Percentiles rank a stretch among this genome's conserved stretches.
Evolutionary conservation across 805 yeast species (phyloP).

Genomic region (Sugiyamaella smithiae): DNA sequence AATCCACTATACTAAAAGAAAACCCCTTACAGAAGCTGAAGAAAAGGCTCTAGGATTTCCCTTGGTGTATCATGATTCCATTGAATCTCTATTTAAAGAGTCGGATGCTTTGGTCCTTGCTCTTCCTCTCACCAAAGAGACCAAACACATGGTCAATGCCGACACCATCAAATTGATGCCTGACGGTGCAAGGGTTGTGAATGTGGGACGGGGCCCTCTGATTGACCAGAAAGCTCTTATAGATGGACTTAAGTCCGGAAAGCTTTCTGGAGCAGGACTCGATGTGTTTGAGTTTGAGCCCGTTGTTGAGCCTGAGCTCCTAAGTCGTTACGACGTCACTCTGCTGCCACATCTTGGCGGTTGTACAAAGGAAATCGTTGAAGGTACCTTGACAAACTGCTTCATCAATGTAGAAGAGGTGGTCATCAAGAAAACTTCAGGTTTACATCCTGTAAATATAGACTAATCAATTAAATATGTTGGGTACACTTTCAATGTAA

Average conservation of each 20-base stretch:
- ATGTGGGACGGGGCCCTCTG: constrained; percentile 72
- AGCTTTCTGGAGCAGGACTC: constrained; percentile 62
- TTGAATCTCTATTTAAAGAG: constrained; percentile 43
- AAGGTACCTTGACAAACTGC: background rate
- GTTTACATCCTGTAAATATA: background rate
- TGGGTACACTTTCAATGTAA: no score
- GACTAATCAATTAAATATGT: background rate
- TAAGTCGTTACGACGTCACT: constrained; percentile 60
- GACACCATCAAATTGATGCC: constrained; percentile 47
- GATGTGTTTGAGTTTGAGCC: constrained; percentile 75
- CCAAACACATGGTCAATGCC: constrained; percentile 53
- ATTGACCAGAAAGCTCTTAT: constrained; percentile 66
- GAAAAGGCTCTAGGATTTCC: constrained; percentile 39
- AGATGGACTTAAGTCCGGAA: constrained; percentile 56
- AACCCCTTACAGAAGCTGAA: constrained; percentile 38
- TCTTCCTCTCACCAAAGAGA: constrained; percentile 61
- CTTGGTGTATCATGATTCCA: constrained; percentile 44
- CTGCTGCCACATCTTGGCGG: constrained; percentile 74
- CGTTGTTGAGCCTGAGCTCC: constrained; percentile 45
- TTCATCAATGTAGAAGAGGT: constrained; percentile 2
- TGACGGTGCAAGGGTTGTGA: constrained; percentile 59
- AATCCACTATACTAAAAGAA: constrained; percentile 59
- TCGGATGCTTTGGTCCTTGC: constrained; percentile 62
- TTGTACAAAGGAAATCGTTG: constrained; percentile 41
- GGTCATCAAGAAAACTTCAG: background rate